phyloP scores from a whole-genome alignment of 805 yeast species.

The Hanseniaspora pseudoguilliermondii region DNA sequence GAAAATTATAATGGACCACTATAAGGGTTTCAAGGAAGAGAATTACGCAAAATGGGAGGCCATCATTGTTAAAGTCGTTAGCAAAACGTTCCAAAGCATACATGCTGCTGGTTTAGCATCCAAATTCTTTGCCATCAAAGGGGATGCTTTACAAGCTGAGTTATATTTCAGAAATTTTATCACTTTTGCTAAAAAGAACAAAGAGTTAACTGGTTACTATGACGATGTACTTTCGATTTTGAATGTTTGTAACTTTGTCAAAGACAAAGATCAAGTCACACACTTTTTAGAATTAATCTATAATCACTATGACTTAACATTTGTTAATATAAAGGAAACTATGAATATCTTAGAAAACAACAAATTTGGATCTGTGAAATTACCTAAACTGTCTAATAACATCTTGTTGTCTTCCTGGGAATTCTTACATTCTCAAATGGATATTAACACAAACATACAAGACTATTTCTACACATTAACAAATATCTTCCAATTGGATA shows the following conservation, averaged over 20 bases:
- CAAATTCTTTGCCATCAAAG: slow-evolving; percentile 21
- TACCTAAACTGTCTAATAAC: not conserved
- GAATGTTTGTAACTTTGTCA: slow-evolving; percentile 22
- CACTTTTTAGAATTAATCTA: not conserved
- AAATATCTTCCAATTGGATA: slow-evolving; percentile 19
- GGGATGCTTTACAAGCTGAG: slow-evolving; percentile 19
- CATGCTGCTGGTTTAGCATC: slow-evolving; percentile 28
- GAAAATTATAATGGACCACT: slow-evolving; percentile 22
- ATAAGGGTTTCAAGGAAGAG: slow-evolving; percentile 14
- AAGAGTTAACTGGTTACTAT: slow-evolving; percentile 26
- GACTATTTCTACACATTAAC: slow-evolving; percentile 17
- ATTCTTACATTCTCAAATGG: not conserved
- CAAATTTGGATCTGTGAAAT: slow-evolving; percentile 2
- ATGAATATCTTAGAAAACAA: not conserved
- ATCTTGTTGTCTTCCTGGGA: not conserved
- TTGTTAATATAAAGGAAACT: not conserved
- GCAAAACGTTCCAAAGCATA: slow-evolving; percentile 36
- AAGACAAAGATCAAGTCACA: not conserved
- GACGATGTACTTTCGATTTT: slow-evolving; percentile 29
- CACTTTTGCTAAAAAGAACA: slow-evolving; percentile 31
- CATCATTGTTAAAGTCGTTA: slow-evolving; percentile 27
- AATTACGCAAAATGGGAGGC: slow-evolving; percentile 17
- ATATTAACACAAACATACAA: not conserved
- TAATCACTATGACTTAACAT: not conserved
- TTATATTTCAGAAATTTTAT: slow-evolving; percentile 31